These are phyloP conservation scores for Zychaea mexicana DNA, from an alignment of 371 early-diverging fungal species.

Conservation along the genomic window DNA sequence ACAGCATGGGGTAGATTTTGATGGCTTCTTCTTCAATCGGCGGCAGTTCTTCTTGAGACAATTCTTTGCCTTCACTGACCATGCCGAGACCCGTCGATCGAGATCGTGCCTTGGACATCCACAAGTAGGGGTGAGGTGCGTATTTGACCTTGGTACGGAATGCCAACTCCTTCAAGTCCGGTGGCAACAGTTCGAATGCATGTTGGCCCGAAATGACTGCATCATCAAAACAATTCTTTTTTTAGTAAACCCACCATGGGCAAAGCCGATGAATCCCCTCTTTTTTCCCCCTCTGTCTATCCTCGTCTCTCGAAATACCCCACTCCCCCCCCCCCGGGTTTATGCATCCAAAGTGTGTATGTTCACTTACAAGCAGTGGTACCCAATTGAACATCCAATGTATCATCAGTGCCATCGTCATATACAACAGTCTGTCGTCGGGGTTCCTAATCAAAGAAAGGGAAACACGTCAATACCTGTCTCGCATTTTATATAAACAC, in stretches of 20 bases:
- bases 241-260: no score
- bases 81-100: constrained; percentile 46
- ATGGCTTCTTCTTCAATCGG: constrained; percentile 39
- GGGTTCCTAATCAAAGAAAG: constrained; percentile 30
- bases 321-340: background rate
- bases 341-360: background rate
- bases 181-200: constrained; percentile 50
- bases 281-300: background rate
- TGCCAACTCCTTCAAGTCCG: constrained; percentile 46
- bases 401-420: constrained; percentile 44
- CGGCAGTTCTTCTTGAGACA: constrained; percentile 39
- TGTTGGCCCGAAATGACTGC: constrained; percentile 52
- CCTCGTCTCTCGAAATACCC: background rate
- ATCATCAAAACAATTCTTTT: background rate
- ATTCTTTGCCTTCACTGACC: constrained; percentile 46
- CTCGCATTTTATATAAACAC: background rate
- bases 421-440: constrained; percentile 44
- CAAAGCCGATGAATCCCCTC: no score
- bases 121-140: constrained; percentile 52
- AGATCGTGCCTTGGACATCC: constrained; percentile 52
- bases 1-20: constrained; percentile 53
- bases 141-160: constrained; percentile 52
- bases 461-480: background rate
- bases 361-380: constrained; percentile 54
- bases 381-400: constrained; percentile 49